These are phyloP conservation scores for Boletus rubropictus DNA, from an alignment of 768 basidiomycete species.

Conservation along the genomic window DNA sequence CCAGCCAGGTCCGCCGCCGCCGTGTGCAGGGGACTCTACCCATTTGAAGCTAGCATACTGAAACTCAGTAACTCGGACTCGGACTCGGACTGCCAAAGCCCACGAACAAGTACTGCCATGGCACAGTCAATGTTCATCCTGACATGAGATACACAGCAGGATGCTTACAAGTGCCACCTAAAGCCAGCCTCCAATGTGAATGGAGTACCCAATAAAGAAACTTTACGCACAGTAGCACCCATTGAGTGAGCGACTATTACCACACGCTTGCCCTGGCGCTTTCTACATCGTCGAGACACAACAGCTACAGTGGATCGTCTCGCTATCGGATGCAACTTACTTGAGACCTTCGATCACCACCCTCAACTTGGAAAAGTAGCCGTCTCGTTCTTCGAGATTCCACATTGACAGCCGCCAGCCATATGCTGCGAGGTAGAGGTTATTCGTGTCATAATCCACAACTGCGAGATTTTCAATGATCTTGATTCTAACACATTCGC, in stretches of 20 bases:
- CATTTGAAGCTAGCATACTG: conserved; percentile 70
- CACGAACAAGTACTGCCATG: conserved; percentile 76
- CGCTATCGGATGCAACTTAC: conserved; percentile 32
- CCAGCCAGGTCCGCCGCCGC: conserved; percentile 81
- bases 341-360: conserved; percentile 73
- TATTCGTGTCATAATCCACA: conserved; percentile 89
- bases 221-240: conserved; percentile 63
- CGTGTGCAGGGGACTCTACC: conserved; percentile 85
- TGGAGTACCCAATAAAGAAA: neutral
- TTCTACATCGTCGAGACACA: conserved; percentile 33
- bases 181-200: conserved; percentile 36
- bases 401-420: conserved; percentile 87
- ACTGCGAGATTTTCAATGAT: conserved; percentile 93
- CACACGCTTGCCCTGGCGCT: conserved; percentile 66
- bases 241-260: conserved; percentile 85
- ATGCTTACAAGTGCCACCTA: conserved; percentile 43
- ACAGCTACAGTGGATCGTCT: neutral
- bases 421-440: conserved; percentile 77
- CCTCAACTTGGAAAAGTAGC: conserved; percentile 83
- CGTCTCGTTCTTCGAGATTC: conserved; percentile 89
- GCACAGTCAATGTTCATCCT: conserved; percentile 3
- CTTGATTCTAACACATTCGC: conserved; percentile 55
- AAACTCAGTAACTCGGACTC: conserved; percentile 7
- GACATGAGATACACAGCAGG: neutral
- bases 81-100: neutral